These are phyloP conservation scores for Microbotryum saponariae DNA, from an alignment of 1,284 basidiomycete genomes.

Conservation along the genomic window DNA sequence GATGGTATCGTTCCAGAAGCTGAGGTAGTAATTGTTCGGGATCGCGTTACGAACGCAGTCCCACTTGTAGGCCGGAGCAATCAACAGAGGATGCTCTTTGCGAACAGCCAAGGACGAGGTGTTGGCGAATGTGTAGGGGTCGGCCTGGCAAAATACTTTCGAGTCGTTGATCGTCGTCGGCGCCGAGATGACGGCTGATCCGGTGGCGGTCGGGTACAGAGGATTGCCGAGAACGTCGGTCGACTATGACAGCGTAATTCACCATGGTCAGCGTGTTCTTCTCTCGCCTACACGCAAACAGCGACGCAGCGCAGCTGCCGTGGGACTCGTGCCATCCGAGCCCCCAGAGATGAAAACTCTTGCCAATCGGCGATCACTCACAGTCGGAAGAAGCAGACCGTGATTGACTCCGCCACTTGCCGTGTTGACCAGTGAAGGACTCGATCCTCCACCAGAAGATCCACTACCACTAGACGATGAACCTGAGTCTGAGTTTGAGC, in stretches of 20 bases:
- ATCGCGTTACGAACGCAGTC: constrained; percentile 69
- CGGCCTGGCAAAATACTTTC: constrained; percentile 69
- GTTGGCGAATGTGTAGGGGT: constrained; percentile 41
- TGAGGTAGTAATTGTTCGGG: constrained; percentile 69
- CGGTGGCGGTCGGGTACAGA: constrained; percentile 50
- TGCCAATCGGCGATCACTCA: constrained; percentile 40
- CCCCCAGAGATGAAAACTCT: constrained; percentile 46
- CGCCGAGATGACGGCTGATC: constrained; percentile 61
- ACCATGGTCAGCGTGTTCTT: neutral
- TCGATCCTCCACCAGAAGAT: constrained; percentile 15
- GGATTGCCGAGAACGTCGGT: constrained; percentile 35
- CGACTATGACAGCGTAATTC: constrained; percentile 2
- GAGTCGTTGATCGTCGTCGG: constrained; percentile 60
- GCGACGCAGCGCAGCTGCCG: too few species aligned
- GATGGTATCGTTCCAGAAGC: constrained; percentile 84
- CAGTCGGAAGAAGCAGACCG: constrained; percentile 52
- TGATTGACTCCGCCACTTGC: constrained; percentile 33
- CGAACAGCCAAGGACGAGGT: constrained; percentile 57
- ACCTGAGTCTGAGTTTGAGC: constrained; percentile 40
- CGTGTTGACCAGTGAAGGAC: constrained; percentile 38
- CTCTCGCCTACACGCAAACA: neutral
- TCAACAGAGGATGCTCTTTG: constrained; percentile 76
- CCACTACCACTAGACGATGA: constrained; percentile 7
- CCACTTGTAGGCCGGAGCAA: constrained; percentile 91
- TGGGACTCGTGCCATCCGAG: too few species aligned